phyloP scores from a whole-genome alignment of 768 basidiomycete genomes.

The Mycena galopus region DNA sequence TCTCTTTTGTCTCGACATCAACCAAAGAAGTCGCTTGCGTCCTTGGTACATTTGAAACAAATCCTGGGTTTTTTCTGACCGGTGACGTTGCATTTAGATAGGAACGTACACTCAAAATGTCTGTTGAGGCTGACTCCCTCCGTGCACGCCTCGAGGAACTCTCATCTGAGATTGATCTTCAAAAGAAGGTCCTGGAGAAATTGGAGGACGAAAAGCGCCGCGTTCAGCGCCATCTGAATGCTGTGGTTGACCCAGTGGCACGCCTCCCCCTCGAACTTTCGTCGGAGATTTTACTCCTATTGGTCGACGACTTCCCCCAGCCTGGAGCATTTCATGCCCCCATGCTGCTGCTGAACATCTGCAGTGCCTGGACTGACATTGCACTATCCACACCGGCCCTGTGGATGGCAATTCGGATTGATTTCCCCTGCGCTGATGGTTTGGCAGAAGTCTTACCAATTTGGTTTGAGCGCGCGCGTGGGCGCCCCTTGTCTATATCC shows the following conservation, averaged over 20 bases:
- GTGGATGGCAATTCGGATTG: neutral
- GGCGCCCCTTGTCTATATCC: neutral
- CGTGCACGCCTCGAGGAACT: neutral
- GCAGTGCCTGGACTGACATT: neutral
- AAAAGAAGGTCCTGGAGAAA: too few species aligned
- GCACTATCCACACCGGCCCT: neutral
- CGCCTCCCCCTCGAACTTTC: neutral
- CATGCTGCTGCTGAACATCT: slow-evolving; percentile 1
- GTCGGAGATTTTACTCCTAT: neutral
- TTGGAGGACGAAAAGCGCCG: too few species aligned
- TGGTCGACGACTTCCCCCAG: neutral
- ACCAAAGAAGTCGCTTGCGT: too few species aligned
- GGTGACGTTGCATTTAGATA: too few species aligned
- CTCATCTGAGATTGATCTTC: neutral
- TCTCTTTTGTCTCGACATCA: too few species aligned
- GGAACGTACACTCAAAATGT: too few species aligned
- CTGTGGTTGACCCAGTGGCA: neutral
- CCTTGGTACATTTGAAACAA: too few species aligned
- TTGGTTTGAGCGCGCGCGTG: neutral
- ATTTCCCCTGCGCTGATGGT: neutral
- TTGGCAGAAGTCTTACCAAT: neutral
- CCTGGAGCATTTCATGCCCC: neutral
- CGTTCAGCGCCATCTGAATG: too few species aligned
- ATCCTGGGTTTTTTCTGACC: too few species aligned
- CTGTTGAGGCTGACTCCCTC: neutral